phyloP scores from a whole-genome alignment of 768 basidiomycete species.

The Boletus pseudo-olivaceus region DNA sequence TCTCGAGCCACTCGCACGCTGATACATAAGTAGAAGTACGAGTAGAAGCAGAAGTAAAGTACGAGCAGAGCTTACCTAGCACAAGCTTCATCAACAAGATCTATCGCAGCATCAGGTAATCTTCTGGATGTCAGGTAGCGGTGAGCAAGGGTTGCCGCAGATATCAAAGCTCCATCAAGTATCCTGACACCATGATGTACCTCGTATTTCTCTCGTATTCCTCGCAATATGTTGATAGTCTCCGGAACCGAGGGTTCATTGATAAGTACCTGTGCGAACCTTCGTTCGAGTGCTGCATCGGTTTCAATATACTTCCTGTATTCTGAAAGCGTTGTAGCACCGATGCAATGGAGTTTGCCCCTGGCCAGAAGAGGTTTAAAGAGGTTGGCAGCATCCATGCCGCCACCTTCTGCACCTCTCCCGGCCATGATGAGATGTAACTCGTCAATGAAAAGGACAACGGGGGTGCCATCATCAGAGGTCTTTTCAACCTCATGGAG shows the following conservation, averaged over 20 bases:
- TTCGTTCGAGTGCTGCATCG: constrained; percentile 84
- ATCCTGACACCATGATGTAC: constrained; percentile 91
- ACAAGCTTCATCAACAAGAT: constrained; percentile 89
- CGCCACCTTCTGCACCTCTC: constrained; percentile 74
- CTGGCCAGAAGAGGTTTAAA: constrained; percentile 91
- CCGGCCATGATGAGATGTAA: constrained; percentile 93
- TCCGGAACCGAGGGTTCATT: constrained; percentile 89
- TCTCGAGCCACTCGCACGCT: constrained; percentile 90
- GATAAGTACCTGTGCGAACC: constrained; percentile 91
- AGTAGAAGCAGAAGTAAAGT: neutral
- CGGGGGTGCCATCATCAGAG: constrained; percentile 65
- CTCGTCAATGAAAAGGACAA: constrained; percentile 96
- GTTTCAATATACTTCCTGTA: constrained; percentile 93
- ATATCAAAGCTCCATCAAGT: constrained; percentile 81
- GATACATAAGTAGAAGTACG: constrained; percentile 3
- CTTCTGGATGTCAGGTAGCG: constrained; percentile 84
- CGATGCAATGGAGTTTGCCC: constrained; percentile 75
- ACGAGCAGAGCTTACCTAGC: constrained; percentile 55
- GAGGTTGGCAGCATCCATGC: constrained; percentile 92
- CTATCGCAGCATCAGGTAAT: constrained; percentile 84
- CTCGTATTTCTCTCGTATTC: constrained; percentile 92
- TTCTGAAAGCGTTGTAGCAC: constrained; percentile 90
- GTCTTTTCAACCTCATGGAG: constrained; percentile 92
- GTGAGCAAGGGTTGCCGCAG: constrained; percentile 87
- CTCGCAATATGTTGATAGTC: constrained; percentile 90